Base-by-base conservation (phyloP, 768 basidiomycete species). In the Melanogaster broomeanus region DNA sequence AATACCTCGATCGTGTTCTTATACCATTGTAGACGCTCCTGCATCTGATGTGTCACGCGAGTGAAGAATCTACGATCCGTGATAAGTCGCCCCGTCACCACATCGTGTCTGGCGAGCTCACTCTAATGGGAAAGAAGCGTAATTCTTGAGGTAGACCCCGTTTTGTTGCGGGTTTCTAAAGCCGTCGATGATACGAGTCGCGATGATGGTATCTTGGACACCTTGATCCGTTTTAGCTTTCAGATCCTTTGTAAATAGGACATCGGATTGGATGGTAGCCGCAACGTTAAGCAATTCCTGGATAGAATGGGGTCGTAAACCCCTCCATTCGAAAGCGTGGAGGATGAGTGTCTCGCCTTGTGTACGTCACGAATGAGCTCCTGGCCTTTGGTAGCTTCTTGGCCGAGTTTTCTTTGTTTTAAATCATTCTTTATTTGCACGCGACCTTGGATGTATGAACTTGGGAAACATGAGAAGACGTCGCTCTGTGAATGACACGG, bases 91-190 rank as follows among this genome's bases (percentile, higher is more conserved):
- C n/a, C 3, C 7, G 6, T 42, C 13, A 7, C 42, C 27, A 21
- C 6, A 30, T 16, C 50, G 12, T 16, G 1, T 31, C 39, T 35
- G 18, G 5, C 18, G 33, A 57, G 74, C 84, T 42, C 57, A 91
- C 88, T 91, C 90, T 10, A 90, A 72, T 21, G 90, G 90, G 69
- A 92, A 93, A n/a, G 74, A 77, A 3, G 90, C 87, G 52, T 90
- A 82, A 44, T 87, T 87, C 63, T 88, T 90, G 45, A 91, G 72
- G 67, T 88, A 83, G 21, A 76, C 77, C 19, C 80, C 83, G 52
- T 83, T 79, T 59, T 83, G 82, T 50, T 90, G 88, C 3, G 87
- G 86, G 61, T 86, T 87, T 55, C 77, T 80, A 71, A 87, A 89
- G 7, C 84, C 90, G 57, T 91, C 90, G 42, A 93, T 75, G 49